phyloP scores from a whole-genome alignment of 495 filamentous ascomycete species.

The Penicillium cinerascens region DNA sequence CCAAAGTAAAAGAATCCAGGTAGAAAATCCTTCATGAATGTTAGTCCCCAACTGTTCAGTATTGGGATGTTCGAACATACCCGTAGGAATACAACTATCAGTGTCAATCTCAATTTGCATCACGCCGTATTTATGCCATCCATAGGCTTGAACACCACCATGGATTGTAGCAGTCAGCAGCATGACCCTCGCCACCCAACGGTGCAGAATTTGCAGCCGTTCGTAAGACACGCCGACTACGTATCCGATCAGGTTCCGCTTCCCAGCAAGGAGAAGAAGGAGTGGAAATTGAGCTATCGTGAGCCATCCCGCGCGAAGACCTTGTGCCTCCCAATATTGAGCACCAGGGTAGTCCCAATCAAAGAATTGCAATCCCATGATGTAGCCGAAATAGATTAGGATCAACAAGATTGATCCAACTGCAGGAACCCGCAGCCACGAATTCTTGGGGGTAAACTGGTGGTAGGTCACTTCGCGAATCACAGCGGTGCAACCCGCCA shows the following conservation, averaged over 20 bases:
- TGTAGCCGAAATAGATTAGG: conserved; percentile 4
- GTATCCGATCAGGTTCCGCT: conserved; percentile 8
- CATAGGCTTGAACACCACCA: conserved; percentile 3
- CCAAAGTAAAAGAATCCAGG: conserved; percentile 9
- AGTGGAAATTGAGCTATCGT: conserved; percentile 10
- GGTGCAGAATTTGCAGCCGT: conserved; percentile 8
- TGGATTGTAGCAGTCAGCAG: conserved; percentile 9
- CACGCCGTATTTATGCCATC: conserved; percentile 7
- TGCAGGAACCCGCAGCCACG: conserved; percentile 10
- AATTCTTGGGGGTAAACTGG: conserved; percentile 4
- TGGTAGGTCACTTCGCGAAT: conserved; percentile 8
- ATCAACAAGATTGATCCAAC: conserved; percentile 8
- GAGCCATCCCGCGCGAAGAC: conserved; percentile 6
- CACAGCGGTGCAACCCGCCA: conserved; percentile 8
- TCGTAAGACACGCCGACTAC: conserved; percentile 4
- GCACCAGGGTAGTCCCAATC: conserved; percentile 4
- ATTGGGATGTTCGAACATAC: neutral
- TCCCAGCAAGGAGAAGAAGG: conserved; percentile 8
- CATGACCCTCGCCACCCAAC: conserved; percentile 10
- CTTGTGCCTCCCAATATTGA: conserved; percentile 3
- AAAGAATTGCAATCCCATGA: conserved; percentile 9
- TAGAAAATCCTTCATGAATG: conserved; percentile 2
- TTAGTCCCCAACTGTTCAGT: neutral
- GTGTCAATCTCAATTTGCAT: conserved; percentile 9
- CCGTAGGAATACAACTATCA: conserved; percentile 6